phyloP scores from a whole-genome alignment of 2,329 filamentous ascomycete genomes.

The Metarhizium album region DNA sequence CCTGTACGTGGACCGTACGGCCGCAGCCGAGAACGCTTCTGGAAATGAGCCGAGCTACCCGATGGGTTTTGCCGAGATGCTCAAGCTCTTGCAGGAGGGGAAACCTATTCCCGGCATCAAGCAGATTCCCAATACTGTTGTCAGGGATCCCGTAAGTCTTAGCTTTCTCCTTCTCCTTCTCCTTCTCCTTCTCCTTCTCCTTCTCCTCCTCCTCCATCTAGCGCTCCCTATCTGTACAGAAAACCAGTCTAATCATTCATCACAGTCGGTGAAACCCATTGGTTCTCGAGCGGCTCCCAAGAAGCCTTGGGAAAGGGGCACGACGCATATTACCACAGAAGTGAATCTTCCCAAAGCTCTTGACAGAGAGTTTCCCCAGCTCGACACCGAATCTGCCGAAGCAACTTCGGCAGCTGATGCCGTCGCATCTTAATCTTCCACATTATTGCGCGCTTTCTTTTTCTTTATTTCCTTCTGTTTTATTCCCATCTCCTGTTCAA shows the following conservation, averaged over 20 bases:
- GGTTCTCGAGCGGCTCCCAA: constrained; percentile 36
- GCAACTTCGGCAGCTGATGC: neutral
- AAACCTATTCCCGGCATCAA: constrained; percentile 79
- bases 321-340: constrained; percentile 9
- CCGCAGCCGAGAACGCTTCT: constrained; percentile 10
- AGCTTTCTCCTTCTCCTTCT: neutral
- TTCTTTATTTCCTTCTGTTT: neutral
- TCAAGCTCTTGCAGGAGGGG: constrained; percentile 73
- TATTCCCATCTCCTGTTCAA: neutral
- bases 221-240: no score
- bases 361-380: constrained; percentile 25
- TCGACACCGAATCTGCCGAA: constrained; percentile 16
- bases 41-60: constrained; percentile 59
- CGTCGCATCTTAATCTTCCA: neutral
- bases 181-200: neutral
- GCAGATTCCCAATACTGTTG: constrained; percentile 71
- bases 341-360: constrained; percentile 16
- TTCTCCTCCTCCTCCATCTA: no score
- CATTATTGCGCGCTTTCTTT: neutral
- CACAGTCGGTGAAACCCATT: constrained; percentile 35
- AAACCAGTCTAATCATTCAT: neutral
- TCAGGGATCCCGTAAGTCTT: constrained; percentile 54
- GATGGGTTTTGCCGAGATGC: constrained; percentile 72
- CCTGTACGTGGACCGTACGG: constrained; percentile 32
- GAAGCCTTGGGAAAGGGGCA: constrained; percentile 71